Evolutionary conservation across 2,329 filamentous ascomycete genomes (phyloP), one percentile per base, ranked within the genome.

Genomic region (Niveomyces coronatus): DNA sequence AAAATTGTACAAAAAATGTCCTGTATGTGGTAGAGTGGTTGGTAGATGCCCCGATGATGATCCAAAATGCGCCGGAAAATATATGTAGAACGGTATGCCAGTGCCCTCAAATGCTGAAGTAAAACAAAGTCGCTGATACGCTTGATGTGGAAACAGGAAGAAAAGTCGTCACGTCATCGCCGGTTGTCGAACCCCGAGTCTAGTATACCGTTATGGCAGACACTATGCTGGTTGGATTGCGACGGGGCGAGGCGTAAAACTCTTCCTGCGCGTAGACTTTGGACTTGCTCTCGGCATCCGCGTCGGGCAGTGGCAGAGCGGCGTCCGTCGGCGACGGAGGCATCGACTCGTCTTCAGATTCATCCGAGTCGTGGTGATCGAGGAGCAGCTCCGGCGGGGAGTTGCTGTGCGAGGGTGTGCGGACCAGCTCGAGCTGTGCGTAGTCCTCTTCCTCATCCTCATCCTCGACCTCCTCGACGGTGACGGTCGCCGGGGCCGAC

Each of bases 301-400:
- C 14, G 30, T 18, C 67, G 31, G 70, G 63, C 53, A 85, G 82
- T 28, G 68, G 61, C 37, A 85, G 62, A 24, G 69, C 57, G 19
- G 70, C 57, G 16, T 67, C 64, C 30, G 75, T 73, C 26, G 81
- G 81, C 44, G 80, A 84, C 15, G 79, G 80, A 7, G 83, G 83
- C 75, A 85, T 76, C 48, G 84, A 79, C 60, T 87, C 82, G 50
- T 86, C 82, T 41, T 76, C 79, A 2, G 75, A 78, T 45, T 80
- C 80, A 54, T 86, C 82, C 45, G 76, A 68, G 47, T 77, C 72
- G 45, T 72, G 74, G 44, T 72, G 74, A 58, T 86, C 80, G 49
- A 77, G 65, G 47, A 79, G 70, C 41, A 86, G 74, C 56, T 85
- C 82, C 8, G 82, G 82, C 37, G 82, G 72, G 37, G 77, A 75